Conservation (phyloP, 768 basidiomycete genomes). For the Hydnomerulius pinastri region DNA sequence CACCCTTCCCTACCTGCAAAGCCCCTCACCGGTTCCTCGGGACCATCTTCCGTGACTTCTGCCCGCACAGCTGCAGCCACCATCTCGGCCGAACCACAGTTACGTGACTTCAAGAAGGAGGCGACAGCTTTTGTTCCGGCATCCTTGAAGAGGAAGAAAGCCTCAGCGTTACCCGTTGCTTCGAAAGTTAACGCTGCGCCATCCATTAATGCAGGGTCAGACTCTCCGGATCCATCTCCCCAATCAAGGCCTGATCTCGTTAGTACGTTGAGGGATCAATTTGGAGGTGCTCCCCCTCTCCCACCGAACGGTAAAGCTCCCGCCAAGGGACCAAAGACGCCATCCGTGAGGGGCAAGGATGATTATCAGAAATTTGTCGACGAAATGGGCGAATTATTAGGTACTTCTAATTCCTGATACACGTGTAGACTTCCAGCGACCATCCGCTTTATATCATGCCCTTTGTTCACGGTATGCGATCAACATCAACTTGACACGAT, state of each 20-base stretch:
- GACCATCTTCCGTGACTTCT: constrained; percentile 45
- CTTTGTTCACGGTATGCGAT: not conserved
- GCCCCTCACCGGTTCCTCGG: constrained; percentile 28
- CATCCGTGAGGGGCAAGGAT: constrained; percentile 48
- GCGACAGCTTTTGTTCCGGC: constrained; percentile 89
- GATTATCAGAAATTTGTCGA: constrained; percentile 80
- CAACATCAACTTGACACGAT: not conserved
- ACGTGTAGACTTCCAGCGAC: not conserved
- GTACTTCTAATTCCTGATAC: constrained; percentile 21
- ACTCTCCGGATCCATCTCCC: constrained; percentile 22
- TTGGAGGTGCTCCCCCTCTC: constrained; percentile 45
- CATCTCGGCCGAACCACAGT: constrained; percentile 80
- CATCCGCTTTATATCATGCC: too few relatives aligned
- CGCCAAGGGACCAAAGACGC: constrained; percentile 21
- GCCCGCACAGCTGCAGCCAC: constrained; percentile 56
- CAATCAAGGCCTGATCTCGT: constrained; percentile 67
- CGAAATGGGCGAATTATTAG: constrained; percentile 71
- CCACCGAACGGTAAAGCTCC: constrained; percentile 15
- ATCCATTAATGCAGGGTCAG: constrained; percentile 38
- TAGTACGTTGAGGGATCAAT: constrained; percentile 57
- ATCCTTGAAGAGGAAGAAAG: constrained; percentile 75
- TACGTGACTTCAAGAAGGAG: constrained; percentile 95
- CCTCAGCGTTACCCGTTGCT: constrained; percentile 32
- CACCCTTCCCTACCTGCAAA: constrained; percentile 49
- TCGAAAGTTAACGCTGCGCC: constrained; percentile 68